Evolutionary conservation across 2,329 filamentous ascomycete genomes (phyloP), one percentile per base, ranked within the genome.

Genomic region (Knoxdaviesia proteae): DNA sequence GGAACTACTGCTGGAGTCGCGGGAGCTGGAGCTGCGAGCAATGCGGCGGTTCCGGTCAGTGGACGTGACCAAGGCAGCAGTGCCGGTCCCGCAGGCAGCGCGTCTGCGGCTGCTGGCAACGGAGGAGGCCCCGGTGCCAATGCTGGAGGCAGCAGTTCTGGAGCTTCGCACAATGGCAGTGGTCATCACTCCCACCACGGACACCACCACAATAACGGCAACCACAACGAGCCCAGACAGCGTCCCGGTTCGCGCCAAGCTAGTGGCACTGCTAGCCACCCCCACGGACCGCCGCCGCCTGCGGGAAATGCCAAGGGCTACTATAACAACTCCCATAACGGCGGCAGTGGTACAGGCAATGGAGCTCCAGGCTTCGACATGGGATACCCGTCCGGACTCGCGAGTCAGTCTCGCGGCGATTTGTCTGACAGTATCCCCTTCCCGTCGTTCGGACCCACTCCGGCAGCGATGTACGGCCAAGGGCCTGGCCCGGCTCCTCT

Each of bases 191-290:
- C 20, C 20, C 20, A 20, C 20, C 20, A 20, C 20, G 20, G 20
- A 20, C 20, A 20, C 20, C 20, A 20, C 20, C 20, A 20, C 20
- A 20, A 20, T 44, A 59, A 61, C 45, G 59, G 58, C 49, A 59
- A 62, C 45, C 58, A 60, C 20, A 54, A 59, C 35, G 65, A 65
- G 44, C 67, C 71, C 42, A 63, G 70, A 36, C 67, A 68, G 52
- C 67, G 72, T 41, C 71, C 73, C 32, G 58, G 62, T 8, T 75
- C 73, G 7, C 61, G 71, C 38, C 72, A 76, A 45, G 60, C 66
- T 35, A 66, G 60, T 31, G 52, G 55, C 32, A 61, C 64, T 45
- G 54, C 56, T 36, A 56, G 56, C 9, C 60, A 61, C 48, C 62
- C 61, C 50, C 34, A 20, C 29, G 29, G 11, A 20, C 33, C 32